Evolutionary conservation across 2,329 filamentous ascomycete genomes (phyloP), one percentile per base, ranked within the genome.

Genomic region (Cryphonectria parasitica): DNA sequence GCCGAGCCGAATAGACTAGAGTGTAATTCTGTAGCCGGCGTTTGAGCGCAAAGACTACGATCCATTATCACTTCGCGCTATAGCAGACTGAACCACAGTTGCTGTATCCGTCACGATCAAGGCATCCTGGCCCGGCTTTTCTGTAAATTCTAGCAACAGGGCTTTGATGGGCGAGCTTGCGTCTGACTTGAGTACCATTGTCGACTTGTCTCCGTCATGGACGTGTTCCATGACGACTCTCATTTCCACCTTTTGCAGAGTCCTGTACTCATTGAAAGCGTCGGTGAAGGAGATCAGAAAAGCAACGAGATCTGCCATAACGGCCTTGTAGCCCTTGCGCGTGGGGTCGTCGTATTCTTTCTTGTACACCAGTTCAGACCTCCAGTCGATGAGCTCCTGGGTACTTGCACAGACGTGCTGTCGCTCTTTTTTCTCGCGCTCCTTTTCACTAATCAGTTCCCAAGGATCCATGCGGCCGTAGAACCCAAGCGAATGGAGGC

Each of bases 301-400:
- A n/a, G 71, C 71, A 3, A 66, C 65, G 1, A 72, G 69, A 25
- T 72, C 71, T 64, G 71, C 71, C 68, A 72, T 70, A 41, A 72
- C 69, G 39, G 66, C 71, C 58, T 72, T 69, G 25, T 67, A 71
- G 17, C 66, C 71, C 63, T 68, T 70, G 34, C 58, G 58, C 1
- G 31, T n/a, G 3, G 65, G 65, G 8, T 34, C 1, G 1, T 39
- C 34, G 56, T 70, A 72, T 0, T 28, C 1, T 22, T 49, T n/a
- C 31, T 65, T 25, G 62, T 49, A n/a, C 3, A 62, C 43, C 62
- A 39, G 49, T 28, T 68, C 61, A 10, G 71, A 54, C 19, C 71
- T 68, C 65, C 52, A 68, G 25, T 43, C 31, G n/a, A 72, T 43
- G 39, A 70, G 52, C 15, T 70, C 56, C 17, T 68, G 52, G 2